Conservation (phyloP, 2,329 filamentous ascomycete genomes). For the Penicillium hordei region DNA sequence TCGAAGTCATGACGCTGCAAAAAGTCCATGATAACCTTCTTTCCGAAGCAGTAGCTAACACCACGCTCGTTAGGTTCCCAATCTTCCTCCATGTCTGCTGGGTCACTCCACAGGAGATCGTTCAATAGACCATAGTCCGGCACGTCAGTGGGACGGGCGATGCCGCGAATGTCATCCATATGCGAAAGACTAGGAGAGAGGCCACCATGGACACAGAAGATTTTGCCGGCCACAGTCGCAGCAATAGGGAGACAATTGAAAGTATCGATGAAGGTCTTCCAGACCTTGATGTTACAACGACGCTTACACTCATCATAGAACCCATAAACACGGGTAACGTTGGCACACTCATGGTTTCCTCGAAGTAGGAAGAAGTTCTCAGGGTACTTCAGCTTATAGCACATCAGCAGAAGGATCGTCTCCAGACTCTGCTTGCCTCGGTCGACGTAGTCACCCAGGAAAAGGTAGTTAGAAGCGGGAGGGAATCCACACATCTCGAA, state of each 20-base stretch:
- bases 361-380: conserved; percentile 96
- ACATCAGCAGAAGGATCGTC: conserved; percentile 86
- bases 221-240: conserved; percentile 94
- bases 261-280: conserved; percentile 96
- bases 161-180: conserved; percentile 98
- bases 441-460: conserved; percentile 94
- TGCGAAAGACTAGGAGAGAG: conserved; percentile 87
- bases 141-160: conserved; percentile 92
- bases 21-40: conserved; percentile 97
- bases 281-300: conserved; percentile 92
- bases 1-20: conserved; percentile 94
- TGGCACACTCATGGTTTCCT: conserved; percentile 95
- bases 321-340: conserved; percentile 91
- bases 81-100: conserved; percentile 94
- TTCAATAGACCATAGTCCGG: conserved; percentile 95
- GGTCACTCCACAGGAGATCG: conserved; percentile 95
- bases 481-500: conserved; percentile 99
- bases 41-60: conserved; percentile 97
- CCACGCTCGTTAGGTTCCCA: conserved; percentile 98
- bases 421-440: conserved; percentile 94
- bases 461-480: conserved; percentile 86
- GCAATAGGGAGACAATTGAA: conserved; percentile 96
- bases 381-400: conserved; percentile 96
- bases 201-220: conserved; percentile 95
- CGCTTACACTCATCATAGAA: conserved; percentile 99